phyloP scores from a whole-genome alignment of 139 green algal species.

The Chlamydomonas sphaeroides region DNA sequence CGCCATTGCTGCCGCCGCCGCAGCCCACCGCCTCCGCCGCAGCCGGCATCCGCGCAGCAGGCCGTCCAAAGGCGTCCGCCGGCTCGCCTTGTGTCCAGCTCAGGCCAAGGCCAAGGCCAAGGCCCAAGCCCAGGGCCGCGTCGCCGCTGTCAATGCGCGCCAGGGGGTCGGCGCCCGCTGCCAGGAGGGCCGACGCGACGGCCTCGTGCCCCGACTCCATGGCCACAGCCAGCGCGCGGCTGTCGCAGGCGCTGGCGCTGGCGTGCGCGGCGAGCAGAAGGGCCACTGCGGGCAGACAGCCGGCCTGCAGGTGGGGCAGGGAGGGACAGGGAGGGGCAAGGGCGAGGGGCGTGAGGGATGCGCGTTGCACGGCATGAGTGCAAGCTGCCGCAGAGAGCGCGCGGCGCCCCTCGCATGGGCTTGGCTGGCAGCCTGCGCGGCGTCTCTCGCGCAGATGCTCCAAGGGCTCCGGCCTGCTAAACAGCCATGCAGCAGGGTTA shows the following conservation, averaged over 20 bases:
- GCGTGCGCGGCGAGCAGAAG: background rate
- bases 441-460: background rate
- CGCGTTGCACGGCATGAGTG: background rate
- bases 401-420: too few relatives aligned
- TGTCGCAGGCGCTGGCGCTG: background rate
- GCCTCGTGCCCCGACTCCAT: background rate
- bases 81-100: too few relatives aligned
- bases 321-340: background rate
- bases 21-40: too few relatives aligned
- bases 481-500: background rate
- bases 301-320: background rate
- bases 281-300: background rate
- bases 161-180: background rate
- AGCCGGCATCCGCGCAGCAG: too few relatives aligned
- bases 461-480: background rate
- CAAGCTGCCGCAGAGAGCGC: background rate
- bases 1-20: too few relatives aligned
- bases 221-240: background rate
- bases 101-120: too few relatives aligned
- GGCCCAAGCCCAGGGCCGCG: too few relatives aligned
- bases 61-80: too few relatives aligned
- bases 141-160: too few relatives aligned
- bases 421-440: background rate
- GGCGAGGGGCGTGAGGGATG: background rate
- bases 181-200: background rate